Percentiles rank a stretch among this genome's conserved stretches.
Evolutionary conservation across 192 early-diverging fungal species (phyloP).

Genomic region (Entrophospora sp.): DNA sequence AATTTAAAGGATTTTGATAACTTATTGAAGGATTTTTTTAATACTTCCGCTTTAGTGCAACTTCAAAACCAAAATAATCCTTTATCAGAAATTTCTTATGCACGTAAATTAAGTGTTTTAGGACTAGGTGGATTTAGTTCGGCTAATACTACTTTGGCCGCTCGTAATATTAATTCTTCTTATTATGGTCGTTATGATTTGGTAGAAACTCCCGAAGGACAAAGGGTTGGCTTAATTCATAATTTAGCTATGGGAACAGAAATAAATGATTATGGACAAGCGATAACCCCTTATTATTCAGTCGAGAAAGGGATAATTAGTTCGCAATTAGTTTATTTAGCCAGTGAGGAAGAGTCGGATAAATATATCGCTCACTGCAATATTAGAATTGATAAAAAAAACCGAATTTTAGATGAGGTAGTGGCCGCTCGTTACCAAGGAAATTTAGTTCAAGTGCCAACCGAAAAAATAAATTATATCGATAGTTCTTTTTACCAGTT

Average conservation of each 20-base stretch:
- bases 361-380: background rate
- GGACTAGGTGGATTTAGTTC: slow-evolving; percentile 7
- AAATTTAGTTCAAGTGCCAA: background rate
- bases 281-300: background rate
- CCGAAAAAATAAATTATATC: slow-evolving; percentile 8
- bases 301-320: background rate
- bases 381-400: slow-evolving; percentile 12
- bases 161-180: slow-evolving; percentile 6
- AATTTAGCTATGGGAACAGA: background rate
- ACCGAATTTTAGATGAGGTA: background rate
- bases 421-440: background rate
- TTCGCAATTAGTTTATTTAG: slow-evolving; percentile 3
- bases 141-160: background rate
- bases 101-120: background rate
- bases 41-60: background rate
- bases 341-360: background rate
- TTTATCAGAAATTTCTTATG: background rate
- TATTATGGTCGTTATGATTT: background rate
- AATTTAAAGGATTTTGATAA: slow-evolving; percentile 8
- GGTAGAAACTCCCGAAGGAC: slow-evolving; percentile 11
- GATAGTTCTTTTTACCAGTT: slow-evolving; percentile 6
- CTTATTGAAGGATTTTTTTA: background rate
- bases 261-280: slow-evolving; percentile 5
- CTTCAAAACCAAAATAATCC: slow-evolving; percentile 15
- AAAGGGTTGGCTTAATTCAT: background rate